A percentile compares a stretch with the other conserved stretches of the same genome.
Evolutionary conservation across 2,329 filamentous ascomycete species (phyloP).

Genomic region (Aspergillus fumigatus): DNA sequence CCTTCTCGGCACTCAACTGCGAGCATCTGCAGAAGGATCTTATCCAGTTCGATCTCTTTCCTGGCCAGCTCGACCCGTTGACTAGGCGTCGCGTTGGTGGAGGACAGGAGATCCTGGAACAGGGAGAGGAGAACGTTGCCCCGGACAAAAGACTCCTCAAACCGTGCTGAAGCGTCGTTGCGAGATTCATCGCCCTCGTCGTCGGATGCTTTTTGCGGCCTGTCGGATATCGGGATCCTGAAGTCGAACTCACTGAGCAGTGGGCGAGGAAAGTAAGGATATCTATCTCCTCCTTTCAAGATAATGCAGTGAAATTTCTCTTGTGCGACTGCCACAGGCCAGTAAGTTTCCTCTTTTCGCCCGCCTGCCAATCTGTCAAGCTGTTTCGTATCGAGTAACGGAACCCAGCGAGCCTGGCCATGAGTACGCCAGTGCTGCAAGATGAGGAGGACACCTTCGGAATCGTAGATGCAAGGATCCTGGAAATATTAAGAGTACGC

Average conservation of each 20-base stretch:
- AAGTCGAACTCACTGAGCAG: conserved; percentile 93
- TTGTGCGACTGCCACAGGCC: conserved; percentile 88
- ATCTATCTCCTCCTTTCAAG: conserved; percentile 87
- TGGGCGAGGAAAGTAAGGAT: conserved; percentile 88
- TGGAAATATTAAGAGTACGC: conserved; percentile 30
- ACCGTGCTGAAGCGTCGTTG: conserved; percentile 39
- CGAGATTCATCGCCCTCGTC: conserved; percentile 34
- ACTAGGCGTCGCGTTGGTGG: conserved; percentile 59
- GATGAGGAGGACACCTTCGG: conserved; percentile 79
- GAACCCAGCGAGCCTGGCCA: conserved; percentile 84
- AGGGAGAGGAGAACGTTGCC: conserved; percentile 68
- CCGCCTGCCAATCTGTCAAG: conserved; percentile 78
- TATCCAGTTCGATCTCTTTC: conserved; percentile 82
- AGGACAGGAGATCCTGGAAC: conserved; percentile 67
- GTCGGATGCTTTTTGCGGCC: conserved; percentile 35
- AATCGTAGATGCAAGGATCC: conserved; percentile 96
- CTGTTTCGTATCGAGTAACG: conserved; percentile 81
- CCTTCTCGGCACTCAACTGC: conserved; percentile 86
- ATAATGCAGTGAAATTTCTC: conserved; percentile 98
- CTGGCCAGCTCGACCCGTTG: conserved; percentile 65
- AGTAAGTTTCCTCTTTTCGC: conserved; percentile 85
- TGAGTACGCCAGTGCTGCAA: conserved; percentile 85
- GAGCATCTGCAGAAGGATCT: conserved; percentile 81
- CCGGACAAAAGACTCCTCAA: conserved; percentile 80
- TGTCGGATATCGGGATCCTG: conserved; percentile 68